These are phyloP conservation scores for Hippophae rhamnoides DNA, from an alignment of 306 rosid genomes.

Conservation along the genomic window DNA sequence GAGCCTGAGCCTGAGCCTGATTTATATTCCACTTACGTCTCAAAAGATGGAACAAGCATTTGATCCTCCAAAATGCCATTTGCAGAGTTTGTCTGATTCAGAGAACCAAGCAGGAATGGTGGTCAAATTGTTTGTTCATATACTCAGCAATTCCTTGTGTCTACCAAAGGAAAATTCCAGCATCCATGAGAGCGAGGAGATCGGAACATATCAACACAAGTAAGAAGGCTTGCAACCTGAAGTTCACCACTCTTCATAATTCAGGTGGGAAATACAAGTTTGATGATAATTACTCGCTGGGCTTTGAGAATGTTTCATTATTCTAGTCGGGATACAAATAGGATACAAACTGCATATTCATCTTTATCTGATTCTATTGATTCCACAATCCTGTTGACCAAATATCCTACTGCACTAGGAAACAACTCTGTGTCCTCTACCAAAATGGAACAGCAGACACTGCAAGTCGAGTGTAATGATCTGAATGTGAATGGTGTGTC, in stretches of 20 bases:
- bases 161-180: conserved; percentile 33
- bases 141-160: conserved; percentile 56
- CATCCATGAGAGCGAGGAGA: conserved; percentile 39
- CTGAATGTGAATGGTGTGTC: conserved; percentile 40
- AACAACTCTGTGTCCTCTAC: conserved; percentile 38
- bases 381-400: conserved; percentile 63
- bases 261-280: conserved; percentile 53
- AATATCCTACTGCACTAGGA: conserved; percentile 76
- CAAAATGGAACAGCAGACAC: conserved; percentile 48
- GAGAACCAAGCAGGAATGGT: conserved; percentile 62
- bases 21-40: conserved; percentile 43
- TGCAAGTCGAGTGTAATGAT: conserved; percentile 43
- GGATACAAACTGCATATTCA: conserved; percentile 50
- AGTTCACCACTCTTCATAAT: conserved; percentile 28
- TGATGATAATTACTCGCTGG: conserved; percentile 32
- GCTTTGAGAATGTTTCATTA: conserved; percentile 59
- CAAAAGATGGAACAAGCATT: conserved; percentile 26
- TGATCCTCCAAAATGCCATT: conserved; percentile 24
- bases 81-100: conserved; percentile 38
- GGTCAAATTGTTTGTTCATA: conserved; percentile 88
- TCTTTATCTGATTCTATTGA: conserved; percentile 79
- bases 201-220: conserved; percentile 28
- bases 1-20: conserved; percentile 14
- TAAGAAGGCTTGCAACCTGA: conserved; percentile 38
- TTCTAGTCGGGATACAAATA: conserved; percentile 66